A percentile compares a stretch with the other conserved stretches of the same genome.
These are phyloP conservation scores for Ammopiptanthus mongolicus DNA, from an alignment of 306 rosid species.

Conservation along the genomic window DNA sequence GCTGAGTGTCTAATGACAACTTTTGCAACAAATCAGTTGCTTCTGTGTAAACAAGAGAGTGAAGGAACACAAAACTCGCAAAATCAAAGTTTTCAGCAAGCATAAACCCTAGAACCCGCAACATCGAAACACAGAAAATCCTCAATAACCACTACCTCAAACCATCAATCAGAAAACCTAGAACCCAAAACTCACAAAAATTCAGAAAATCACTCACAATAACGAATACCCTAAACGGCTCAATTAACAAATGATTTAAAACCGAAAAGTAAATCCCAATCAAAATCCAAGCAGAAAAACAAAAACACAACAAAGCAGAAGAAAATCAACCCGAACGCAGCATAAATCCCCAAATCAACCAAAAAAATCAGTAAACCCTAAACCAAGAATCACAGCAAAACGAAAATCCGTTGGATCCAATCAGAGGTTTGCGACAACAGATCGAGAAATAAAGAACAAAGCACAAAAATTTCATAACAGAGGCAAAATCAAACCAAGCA, in stretches of 20 bases:
- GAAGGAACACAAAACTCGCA: slow-evolving; percentile 42
- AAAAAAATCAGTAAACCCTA: neutral
- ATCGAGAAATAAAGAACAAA: slow-evolving; percentile 9
- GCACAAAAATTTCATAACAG: neutral
- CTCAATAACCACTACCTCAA: neutral
- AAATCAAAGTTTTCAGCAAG: neutral
- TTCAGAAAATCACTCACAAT: too few species aligned
- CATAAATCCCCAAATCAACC: neutral
- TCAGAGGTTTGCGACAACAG: neutral
- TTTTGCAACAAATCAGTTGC: slow-evolving; percentile 89
- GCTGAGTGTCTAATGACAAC: slow-evolving; percentile 68
- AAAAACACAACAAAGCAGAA: neutral
- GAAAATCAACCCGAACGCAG: neutral
- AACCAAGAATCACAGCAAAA: neutral
- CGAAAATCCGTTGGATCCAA: slow-evolving; percentile 22
- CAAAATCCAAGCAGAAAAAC: neutral
- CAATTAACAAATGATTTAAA: neutral
- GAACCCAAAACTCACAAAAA: neutral
- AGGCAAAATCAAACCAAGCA: neutral
- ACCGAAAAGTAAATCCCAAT: neutral
- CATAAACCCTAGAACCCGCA: neutral
- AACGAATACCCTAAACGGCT: neutral
- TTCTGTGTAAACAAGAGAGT: slow-evolving; percentile 46
- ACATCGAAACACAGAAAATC: neutral
- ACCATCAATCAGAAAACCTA: neutral